phyloP scores from a whole-genome alignment of 2,329 filamentous ascomycete genomes.

The Hypoxylon sp. region DNA sequence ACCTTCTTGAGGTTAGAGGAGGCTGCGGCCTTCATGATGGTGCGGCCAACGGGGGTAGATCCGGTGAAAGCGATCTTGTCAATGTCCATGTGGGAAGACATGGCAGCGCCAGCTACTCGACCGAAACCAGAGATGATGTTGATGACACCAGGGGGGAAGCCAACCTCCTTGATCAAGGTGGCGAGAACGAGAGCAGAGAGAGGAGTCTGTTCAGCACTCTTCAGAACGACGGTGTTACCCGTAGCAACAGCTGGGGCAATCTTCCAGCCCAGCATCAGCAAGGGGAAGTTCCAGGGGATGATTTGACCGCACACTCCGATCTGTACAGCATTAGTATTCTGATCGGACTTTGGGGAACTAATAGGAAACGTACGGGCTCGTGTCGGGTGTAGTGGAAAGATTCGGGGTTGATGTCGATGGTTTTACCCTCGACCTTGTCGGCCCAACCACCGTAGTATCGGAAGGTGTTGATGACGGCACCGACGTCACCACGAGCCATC shows the following conservation, averaged over 20 bases:
- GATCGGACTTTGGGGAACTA: background rate
- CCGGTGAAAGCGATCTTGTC: slow-evolving; percentile 88
- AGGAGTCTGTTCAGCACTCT: slow-evolving; percentile 80
- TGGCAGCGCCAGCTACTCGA: slow-evolving; percentile 78
- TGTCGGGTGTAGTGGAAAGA: slow-evolving; percentile 85
- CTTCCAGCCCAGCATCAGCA: slow-evolving; percentile 87
- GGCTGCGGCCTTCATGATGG: slow-evolving; percentile 83
- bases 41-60: slow-evolving; percentile 75
- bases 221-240: slow-evolving; percentile 77
- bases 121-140: slow-evolving; percentile 83
- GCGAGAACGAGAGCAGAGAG: slow-evolving; percentile 73
- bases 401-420: slow-evolving; percentile 78
- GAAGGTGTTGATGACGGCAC: slow-evolving; percentile 72
- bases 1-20: slow-evolving; percentile 84
- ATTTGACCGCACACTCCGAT: slow-evolving; percentile 75
- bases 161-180: slow-evolving; percentile 75
- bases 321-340: slow-evolving; percentile 22
- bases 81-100: slow-evolving; percentile 79
- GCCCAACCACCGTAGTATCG: slow-evolving; percentile 92
- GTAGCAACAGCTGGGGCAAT: slow-evolving; percentile 76
- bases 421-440: slow-evolving; percentile 91
- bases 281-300: slow-evolving; percentile 89
- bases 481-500: slow-evolving; percentile 80
- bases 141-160: slow-evolving; percentile 79
- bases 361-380: slow-evolving; percentile 74